Percentiles rank a stretch among this genome's conserved stretches.
Evolutionary conservation across 2,329 filamentous ascomycete genomes (phyloP).

Genomic region (Reticulascus tulasneorum): DNA sequence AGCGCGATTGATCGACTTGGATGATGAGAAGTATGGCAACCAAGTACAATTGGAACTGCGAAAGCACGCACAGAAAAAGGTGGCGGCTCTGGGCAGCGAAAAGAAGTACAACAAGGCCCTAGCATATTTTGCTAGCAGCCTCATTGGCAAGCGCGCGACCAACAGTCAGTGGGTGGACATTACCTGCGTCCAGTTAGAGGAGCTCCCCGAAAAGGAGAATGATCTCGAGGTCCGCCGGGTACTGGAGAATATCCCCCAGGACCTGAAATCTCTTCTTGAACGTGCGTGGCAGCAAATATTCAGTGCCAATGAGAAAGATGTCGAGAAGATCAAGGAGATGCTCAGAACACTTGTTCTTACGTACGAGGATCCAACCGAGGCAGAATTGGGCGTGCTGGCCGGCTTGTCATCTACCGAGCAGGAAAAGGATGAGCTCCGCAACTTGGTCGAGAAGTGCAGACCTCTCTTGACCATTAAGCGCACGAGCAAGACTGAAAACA

Average conservation of each 20-base stretch:
- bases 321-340: slow-evolving; percentile 38
- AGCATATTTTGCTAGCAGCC: slow-evolving; percentile 36
- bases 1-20: slow-evolving; percentile 30
- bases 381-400: slow-evolving; percentile 32
- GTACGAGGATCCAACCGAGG: slow-evolving; percentile 34
- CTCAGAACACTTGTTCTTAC: slow-evolving; percentile 36
- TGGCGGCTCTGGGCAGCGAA: slow-evolving; percentile 24
- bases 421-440: slow-evolving; percentile 27
- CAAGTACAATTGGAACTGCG: slow-evolving; percentile 31
- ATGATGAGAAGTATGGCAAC: slow-evolving; percentile 31
- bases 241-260: slow-evolving; percentile 35
- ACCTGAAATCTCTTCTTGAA: slow-evolving; percentile 30
- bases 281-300: slow-evolving; percentile 34
- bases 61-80: slow-evolving; percentile 31
- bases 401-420: slow-evolving; percentile 27
- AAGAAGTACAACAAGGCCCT: slow-evolving; percentile 39
- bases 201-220: slow-evolving; percentile 30
- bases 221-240: slow-evolving; percentile 33
- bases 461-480: slow-evolving; percentile 21
- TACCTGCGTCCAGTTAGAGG: slow-evolving; percentile 35
- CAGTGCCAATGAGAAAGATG: slow-evolving; percentile 22
- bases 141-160: slow-evolving; percentile 36
- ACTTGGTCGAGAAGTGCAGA: slow-evolving; percentile 32
- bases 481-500: slow-evolving; percentile 10
- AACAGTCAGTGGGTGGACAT: slow-evolving; percentile 42